A percentile compares a stretch with the other conserved stretches of the same genome.
Evolutionary conservation across 805 yeast genomes (phyloP).

Genomic region (Saccharomycopsis sp.): DNA sequence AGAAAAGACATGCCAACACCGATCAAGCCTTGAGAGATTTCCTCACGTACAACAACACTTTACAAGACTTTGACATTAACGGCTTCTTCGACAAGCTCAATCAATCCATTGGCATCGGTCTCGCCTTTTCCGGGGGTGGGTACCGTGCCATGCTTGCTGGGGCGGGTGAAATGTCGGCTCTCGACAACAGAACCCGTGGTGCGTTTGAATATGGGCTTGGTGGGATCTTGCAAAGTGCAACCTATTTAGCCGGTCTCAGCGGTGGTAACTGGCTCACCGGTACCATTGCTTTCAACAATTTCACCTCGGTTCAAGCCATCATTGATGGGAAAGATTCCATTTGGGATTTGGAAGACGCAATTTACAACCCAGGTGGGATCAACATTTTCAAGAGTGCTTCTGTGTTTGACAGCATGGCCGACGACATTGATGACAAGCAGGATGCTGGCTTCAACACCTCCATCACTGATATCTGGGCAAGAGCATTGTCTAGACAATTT

Average conservation of each 20-base stretch:
- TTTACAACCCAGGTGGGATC: slow-evolving; percentile 52
- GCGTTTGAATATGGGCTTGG: slow-evolving; percentile 32
- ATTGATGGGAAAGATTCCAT: slow-evolving; percentile 32
- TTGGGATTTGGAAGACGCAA: slow-evolving; percentile 62
- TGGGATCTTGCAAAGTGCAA: slow-evolving; percentile 42
- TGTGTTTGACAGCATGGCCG: slow-evolving; percentile 46
- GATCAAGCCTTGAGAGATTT: slow-evolving; percentile 38
- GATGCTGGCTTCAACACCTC: slow-evolving; percentile 62
- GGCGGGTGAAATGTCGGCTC: slow-evolving; percentile 46
- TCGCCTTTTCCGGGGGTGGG: slow-evolving; percentile 53
- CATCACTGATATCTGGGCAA: slow-evolving; percentile 73
- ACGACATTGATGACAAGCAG: slow-evolving; percentile 42
- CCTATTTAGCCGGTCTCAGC: slow-evolving; percentile 50
- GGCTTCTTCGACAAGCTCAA: slow-evolving; percentile 28
- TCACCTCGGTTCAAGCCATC: slow-evolving; percentile 26
- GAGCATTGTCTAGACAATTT: slow-evolving; percentile 64
- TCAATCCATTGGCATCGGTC: slow-evolving; percentile 37
- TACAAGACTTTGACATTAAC: slow-evolving; percentile 33
- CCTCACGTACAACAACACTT: slow-evolving; percentile 30
- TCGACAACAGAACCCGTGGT: slow-evolving; percentile 37
- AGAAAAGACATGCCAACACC: slow-evolving; percentile 38
- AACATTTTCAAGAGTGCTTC: slow-evolving; percentile 36
- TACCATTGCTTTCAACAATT: slow-evolving; percentile 31
- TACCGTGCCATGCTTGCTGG: slow-evolving; percentile 54
- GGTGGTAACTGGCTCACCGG: slow-evolving; percentile 62